Evolutionary conservation across 495 filamentous ascomycete species (phyloP).

Genomic region (Cryomyces minteri): DNA sequence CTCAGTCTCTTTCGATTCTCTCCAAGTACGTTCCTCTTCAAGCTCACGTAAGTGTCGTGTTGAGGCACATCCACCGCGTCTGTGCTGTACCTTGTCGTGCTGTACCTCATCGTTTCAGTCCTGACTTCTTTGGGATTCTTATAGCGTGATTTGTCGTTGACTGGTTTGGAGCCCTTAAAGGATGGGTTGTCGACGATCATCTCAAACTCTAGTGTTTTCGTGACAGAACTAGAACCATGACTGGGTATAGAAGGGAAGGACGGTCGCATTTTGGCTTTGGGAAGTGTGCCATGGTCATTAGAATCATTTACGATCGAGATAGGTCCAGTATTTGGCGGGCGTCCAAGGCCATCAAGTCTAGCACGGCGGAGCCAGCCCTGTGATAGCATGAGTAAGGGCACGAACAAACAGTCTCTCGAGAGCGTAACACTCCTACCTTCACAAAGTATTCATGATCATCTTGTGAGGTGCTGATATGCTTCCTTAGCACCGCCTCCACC

Average conservation of each 20-base stretch:
- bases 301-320: not conserved
- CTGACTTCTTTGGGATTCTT: not conserved
- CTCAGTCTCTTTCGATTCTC: slow-evolving; percentile 13
- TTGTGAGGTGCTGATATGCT: slow-evolving; percentile 7
- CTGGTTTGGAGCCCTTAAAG: not conserved
- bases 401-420: not conserved
- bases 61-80: slow-evolving; percentile 4
- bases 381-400: not conserved
- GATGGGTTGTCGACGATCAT: not conserved
- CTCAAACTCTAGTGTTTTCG: no score
- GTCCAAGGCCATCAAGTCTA: not conserved
- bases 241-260: slow-evolving; percentile 5
- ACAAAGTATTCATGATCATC: slow-evolving; percentile 8
- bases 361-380: slow-evolving; percentile 3
- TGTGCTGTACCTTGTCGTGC: not conserved
- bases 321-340: not conserved
- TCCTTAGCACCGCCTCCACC: slow-evolving; percentile 5
- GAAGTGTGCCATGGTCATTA: not conserved
- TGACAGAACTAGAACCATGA: slow-evolving; percentile 1
- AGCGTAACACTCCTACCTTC: not conserved
- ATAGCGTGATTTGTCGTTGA: not conserved
- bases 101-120: not conserved
- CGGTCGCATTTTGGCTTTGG: not conserved
- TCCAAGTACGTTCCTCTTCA: slow-evolving; percentile 13
- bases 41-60: slow-evolving; percentile 9